These are phyloP conservation scores for Auriscalpium vulgare DNA, from an alignment of 768 basidiomycete genomes.

Conservation along the genomic window DNA sequence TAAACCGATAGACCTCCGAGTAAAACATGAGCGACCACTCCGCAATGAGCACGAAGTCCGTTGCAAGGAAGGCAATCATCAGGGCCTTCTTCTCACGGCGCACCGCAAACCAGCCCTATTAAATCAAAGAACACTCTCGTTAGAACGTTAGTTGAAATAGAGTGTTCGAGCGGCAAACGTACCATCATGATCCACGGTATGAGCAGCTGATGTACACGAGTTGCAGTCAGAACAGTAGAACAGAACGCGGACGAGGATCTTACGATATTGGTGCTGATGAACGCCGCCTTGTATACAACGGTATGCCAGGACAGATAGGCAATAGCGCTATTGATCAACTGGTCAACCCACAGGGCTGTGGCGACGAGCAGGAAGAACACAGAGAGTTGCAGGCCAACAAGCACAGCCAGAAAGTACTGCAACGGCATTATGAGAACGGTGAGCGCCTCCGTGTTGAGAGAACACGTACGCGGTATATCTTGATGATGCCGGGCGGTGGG, in stretches of 20 bases:
- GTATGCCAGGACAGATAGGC: constrained; percentile 33
- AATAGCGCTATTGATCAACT: constrained; percentile 41
- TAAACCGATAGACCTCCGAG: constrained; percentile 23
- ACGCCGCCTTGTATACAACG: constrained; percentile 33
- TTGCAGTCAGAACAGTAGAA: neutral
- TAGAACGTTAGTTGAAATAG: neutral
- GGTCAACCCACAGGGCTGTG: constrained; percentile 49
- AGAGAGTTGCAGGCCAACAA: constrained; percentile 47
- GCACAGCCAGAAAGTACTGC: constrained; percentile 49
- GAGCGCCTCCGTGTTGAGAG: constrained; percentile 1
- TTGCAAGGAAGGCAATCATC: constrained; percentile 36
- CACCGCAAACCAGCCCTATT: constrained; percentile 48
- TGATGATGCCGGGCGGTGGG: constrained; percentile 40
- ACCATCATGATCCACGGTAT: constrained; percentile 49
- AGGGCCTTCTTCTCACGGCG: constrained; percentile 34
- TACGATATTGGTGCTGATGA: constrained; percentile 39
- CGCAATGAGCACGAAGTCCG: constrained; percentile 29
- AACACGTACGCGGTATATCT: constrained; percentile 38
- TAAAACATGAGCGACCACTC: constrained; percentile 20
- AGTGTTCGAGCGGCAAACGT: constrained; percentile 1
- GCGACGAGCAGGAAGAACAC: constrained; percentile 42
- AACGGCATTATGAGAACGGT: neutral
- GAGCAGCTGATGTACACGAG: constrained; percentile 27
- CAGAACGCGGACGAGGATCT: constrained; percentile 12
- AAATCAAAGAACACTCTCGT: neutral